Percentiles rank a stretch among this genome's conserved stretches.
These are phyloP conservation scores for Amanita pallidorosea DNA, from an alignment of 768 basidiomycete genomes.

Conservation along the genomic window DNA sequence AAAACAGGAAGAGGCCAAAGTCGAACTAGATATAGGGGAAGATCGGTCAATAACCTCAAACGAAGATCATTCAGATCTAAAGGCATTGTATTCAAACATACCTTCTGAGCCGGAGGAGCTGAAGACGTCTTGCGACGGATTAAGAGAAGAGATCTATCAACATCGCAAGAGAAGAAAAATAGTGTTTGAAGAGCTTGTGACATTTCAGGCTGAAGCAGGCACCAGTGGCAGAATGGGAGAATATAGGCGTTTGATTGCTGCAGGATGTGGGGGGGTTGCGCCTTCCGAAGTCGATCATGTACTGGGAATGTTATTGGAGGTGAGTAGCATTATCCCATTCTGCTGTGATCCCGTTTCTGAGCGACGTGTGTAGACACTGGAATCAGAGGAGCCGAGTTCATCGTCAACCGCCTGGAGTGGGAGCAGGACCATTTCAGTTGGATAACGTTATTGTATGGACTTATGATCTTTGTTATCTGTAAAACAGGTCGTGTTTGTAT, in stretches of 20 bases:
- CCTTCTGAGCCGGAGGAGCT: conserved; percentile 48
- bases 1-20: conserved; percentile 31
- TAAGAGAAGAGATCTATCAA: conserved; percentile 56
- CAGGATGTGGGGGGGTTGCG: conserved; percentile 81
- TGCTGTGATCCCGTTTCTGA: neutral
- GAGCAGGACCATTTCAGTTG: conserved; percentile 20
- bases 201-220: conserved; percentile 81
- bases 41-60: conserved; percentile 21
- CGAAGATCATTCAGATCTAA: conserved; percentile 58
- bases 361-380: conserved; percentile 46
- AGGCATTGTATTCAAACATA: conserved; percentile 43
- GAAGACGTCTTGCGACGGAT: conserved; percentile 41
- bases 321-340: conserved; percentile 19
- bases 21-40: conserved; percentile 22
- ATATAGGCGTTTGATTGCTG: conserved; percentile 80
- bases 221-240: conserved; percentile 84
- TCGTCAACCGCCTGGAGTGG: conserved; percentile 39
- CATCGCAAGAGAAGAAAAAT: conserved; percentile 59
- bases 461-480: neutral
- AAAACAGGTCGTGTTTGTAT: neutral
- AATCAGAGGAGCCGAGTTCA: conserved; percentile 70
- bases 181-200: conserved; percentile 67
- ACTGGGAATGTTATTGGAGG: conserved; percentile 78
- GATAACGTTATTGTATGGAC: conserved; percentile 11
- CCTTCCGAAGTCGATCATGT: conserved; percentile 85